Percentiles rank a stretch among this genome's conserved stretches.
Evolutionary conservation across 768 basidiomycete species (phyloP).

Genomic region (Favolaschia claudopus): DNA sequence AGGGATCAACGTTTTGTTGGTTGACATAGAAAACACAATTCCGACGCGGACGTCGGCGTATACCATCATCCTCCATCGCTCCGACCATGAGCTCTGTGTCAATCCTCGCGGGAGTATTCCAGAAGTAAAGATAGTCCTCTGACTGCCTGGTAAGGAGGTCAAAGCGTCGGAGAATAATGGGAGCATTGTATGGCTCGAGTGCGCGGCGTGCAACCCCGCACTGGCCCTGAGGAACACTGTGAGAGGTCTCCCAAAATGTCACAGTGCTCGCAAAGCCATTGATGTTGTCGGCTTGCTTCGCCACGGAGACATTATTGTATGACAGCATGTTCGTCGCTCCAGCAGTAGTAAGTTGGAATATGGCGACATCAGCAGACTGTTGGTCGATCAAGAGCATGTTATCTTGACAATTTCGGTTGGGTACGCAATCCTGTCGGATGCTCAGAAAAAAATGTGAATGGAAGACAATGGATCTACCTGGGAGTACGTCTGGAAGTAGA

Average conservation of each 20-base stretch:
- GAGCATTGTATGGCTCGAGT: no score
- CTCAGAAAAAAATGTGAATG: not conserved
- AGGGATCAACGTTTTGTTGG: not conserved
- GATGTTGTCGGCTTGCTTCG: conserved; percentile 43
- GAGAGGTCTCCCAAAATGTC: conserved; percentile 39
- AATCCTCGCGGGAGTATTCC: no score
- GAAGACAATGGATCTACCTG: not conserved
- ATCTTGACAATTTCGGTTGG: conserved; percentile 9
- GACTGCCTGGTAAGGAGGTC: no score
- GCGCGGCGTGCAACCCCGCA: no score
- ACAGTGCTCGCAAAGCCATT: conserved; percentile 56
- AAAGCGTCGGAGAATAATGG: no score
- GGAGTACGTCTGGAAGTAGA: not conserved
- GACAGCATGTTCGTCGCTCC: conserved; percentile 51
- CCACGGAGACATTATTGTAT: conserved; percentile 41
- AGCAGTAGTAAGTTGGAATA: conserved; percentile 59
- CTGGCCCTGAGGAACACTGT: no score
- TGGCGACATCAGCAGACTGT: conserved; percentile 44
- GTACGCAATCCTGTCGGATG: not conserved
- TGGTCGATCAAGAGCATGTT: conserved; percentile 39
- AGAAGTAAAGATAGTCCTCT: no score
- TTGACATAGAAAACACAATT: conserved; percentile 13
- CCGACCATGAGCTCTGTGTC: conserved; percentile 9
- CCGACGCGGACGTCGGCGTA: not conserved
- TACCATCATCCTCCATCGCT: not conserved